Evolutionary conservation across 1,284 basidiomycete species (phyloP).

Genomic region (Albatrellus sp.): DNA sequence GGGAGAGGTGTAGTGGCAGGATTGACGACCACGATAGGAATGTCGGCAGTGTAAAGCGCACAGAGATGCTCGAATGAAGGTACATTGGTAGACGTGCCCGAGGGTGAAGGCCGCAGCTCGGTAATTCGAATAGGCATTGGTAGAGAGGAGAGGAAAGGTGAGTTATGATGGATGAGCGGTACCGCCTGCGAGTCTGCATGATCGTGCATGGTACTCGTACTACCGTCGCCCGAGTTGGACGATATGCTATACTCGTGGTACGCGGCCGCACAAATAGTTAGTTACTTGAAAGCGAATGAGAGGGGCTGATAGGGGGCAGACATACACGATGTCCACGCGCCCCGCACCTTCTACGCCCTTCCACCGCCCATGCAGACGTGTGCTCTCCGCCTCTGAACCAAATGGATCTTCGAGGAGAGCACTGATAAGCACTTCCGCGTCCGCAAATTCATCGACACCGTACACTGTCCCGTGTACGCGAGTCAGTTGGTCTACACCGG

Average conservation of each 20-base stretch:
- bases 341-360: constrained; percentile 27
- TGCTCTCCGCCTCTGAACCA: constrained; percentile 31
- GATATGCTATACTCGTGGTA: not conserved
- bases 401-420: constrained; percentile 61
- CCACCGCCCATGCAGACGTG: constrained; percentile 18
- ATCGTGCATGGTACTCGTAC: not conserved
- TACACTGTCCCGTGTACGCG: constrained; percentile 29
- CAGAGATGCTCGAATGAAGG: constrained; percentile 13
- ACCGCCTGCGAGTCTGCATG: constrained; percentile 1
- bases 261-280: not conserved
- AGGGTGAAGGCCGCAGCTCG: constrained; percentile 26
- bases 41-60: constrained; percentile 35
- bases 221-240: not conserved
- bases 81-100: constrained; percentile 1
- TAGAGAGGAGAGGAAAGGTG: constrained; percentile 42
- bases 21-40: constrained; percentile 47
- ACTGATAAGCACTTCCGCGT: constrained; percentile 43
- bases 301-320: not conserved
- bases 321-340: constrained; percentile 10
- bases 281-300: not conserved
- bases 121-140: constrained; percentile 30
- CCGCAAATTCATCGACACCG: constrained; percentile 37
- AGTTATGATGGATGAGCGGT: constrained; percentile 21
- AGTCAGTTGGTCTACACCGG: not conserved
- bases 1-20: constrained; percentile 36